Base-by-base conservation (phyloP, 1,284 basidiomycete species). In the Entoloma clypeatum region DNA sequence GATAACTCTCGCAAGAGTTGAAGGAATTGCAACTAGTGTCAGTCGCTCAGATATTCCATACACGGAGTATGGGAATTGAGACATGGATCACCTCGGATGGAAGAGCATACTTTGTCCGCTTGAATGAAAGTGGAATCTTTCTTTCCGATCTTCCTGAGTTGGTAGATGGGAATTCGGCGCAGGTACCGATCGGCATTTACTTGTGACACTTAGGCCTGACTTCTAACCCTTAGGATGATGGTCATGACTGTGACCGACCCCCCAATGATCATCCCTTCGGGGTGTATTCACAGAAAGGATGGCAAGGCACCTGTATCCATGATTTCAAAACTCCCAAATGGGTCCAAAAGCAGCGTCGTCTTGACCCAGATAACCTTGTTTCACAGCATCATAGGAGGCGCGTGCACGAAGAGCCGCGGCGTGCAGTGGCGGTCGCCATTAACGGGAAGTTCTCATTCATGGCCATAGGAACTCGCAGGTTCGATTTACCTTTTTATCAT, bases 381-480 rank as follows among this genome's bases (percentile, higher is more conserved):
- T n/a, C 24, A 34, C 44, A 31, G 31, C 49, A 32, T 35, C 44
- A 40, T 27, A 38, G 17, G 39, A 53, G 38, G 30, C 46, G 38
- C 19, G 50, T 65, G 18, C 86, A 85, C 46, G 62, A 74, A 33
- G 82, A 83, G 55, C 88, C 84, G 31, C 69, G 76, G 26, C 73
- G 76, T 25, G 84, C 82, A 2, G 72, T 78, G 31, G 64, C 67
- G 4, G 68, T 89, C 11, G 79, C 85, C 2, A 71, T 94, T 50
- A 98, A 97, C 56, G 72, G 74, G 13, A 84, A 81, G 51, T 92
- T 97, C 56, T 93, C 91, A 21, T 61, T 95, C 36, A 72, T 92
- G 31, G 90, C 92, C 1, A 71, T 94, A 14, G 94, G 94, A 2
- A 86, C 84, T 9, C 67, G 73, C 16, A 75, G 81, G 83, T 88